phyloP scores from a whole-genome alignment of 441 rosid genomes.

The Corymbia citriodora region DNA sequence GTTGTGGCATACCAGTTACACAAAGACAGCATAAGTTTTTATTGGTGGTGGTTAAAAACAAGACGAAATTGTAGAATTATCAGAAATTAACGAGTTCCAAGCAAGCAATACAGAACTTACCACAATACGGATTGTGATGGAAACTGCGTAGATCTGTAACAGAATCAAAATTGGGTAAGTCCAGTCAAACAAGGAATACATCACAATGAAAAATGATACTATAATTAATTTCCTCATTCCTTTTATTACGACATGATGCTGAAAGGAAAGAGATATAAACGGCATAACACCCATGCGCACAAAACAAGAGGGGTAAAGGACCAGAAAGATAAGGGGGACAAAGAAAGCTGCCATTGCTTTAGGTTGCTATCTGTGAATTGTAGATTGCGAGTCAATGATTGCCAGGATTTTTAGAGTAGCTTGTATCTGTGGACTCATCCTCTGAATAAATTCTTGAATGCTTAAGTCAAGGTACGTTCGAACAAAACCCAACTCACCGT shows the following conservation, averaged over 20 bases:
- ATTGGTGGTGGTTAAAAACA: neutral
- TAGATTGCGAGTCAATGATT: neutral
- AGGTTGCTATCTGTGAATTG: neutral
- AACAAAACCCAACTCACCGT: constrained; percentile 20
- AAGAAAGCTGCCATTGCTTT: neutral
- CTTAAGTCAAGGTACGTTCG: neutral
- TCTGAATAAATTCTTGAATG: neutral
- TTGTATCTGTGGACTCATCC: neutral
- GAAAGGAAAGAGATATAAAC: neutral
- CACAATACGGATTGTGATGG: constrained; percentile 48
- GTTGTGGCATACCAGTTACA: neutral
- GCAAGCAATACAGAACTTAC: constrained; percentile 15
- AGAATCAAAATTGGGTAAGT: neutral
- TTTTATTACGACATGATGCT: neutral
- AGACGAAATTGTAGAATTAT: neutral
- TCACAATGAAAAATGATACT: neutral
- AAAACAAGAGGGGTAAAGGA: neutral
- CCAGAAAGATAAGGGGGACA: neutral
- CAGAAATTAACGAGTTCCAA: neutral
- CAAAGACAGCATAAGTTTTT: neutral
- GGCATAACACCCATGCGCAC: neutral
- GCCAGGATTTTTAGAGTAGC: neutral
- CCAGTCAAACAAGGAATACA: neutral
- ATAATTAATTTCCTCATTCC: neutral
- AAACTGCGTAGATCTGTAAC: constrained; percentile 49